Percentiles rank a stretch among this genome's conserved stretches.
Evolutionary conservation across 1,139 yeast genomes (phyloP).

Genomic region (Blastobotrys capitulatus): DNA sequence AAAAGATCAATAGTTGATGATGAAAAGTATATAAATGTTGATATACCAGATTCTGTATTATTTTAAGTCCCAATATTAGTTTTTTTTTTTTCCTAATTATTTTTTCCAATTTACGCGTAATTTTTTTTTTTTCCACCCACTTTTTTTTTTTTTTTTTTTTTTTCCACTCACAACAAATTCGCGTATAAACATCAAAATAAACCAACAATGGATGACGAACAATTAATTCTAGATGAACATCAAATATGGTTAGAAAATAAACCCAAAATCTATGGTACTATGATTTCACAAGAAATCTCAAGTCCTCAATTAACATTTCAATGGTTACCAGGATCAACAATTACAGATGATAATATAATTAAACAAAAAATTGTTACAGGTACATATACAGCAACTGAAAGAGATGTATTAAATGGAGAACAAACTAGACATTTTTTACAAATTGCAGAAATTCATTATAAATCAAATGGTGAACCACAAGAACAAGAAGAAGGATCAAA

Average conservation of each 20-base stretch:
- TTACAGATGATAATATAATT: not conserved
- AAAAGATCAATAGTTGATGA: not conserved
- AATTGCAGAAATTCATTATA: constrained; percentile 6
- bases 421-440: constrained; percentile 5
- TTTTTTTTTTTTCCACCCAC: not conserved
- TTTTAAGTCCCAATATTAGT: not conserved
- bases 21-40: too few species aligned
- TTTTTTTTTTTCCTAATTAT: too few species aligned
- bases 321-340: constrained; percentile 13
- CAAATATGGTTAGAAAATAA: constrained; percentile 10
- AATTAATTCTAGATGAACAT: constrained; percentile 6
- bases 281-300: constrained; percentile 6
- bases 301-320: constrained; percentile 13
- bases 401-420: not conserved
- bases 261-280: constrained; percentile 10
- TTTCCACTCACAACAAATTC: too few species aligned
- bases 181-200: too few species aligned
- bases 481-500: constrained; percentile 12
- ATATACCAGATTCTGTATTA: too few species aligned
- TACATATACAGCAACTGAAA: constrained; percentile 7
- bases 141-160: not conserved
- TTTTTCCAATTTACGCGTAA: not conserved
- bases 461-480: constrained; percentile 1
- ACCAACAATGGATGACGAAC: constrained; percentile 4
- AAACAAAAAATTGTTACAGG: constrained; percentile 10